These are phyloP conservation scores for Colletotrichum sidae DNA, from an alignment of 2,329 filamentous ascomycete genomes.

Conservation along the genomic window DNA sequence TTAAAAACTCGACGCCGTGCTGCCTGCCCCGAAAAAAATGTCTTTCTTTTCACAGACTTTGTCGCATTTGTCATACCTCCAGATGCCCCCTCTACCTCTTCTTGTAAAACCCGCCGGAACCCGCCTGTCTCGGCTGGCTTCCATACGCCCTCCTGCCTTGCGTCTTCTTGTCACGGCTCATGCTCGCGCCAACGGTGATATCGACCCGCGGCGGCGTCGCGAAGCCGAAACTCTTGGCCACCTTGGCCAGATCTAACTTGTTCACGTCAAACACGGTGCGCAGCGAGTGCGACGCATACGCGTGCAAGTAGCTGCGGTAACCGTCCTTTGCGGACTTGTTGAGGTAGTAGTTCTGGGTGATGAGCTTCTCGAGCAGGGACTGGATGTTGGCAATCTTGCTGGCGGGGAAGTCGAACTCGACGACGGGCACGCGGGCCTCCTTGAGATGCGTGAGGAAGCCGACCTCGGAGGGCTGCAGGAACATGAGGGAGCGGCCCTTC, in stretches of 20 bases:
- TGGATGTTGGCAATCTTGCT: constrained; percentile 94
- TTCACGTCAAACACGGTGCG: constrained; percentile 79
- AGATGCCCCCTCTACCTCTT: constrained; percentile 38
- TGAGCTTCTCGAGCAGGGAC: constrained; percentile 92
- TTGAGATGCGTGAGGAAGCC: constrained; percentile 94
- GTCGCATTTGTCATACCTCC: background rate
- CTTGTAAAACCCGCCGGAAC: constrained; percentile 46
- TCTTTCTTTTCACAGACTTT: background rate
- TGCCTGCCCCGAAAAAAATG: background rate
- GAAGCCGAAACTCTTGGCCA: constrained; percentile 88
- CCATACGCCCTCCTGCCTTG: constrained; percentile 77
- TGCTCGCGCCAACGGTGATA: constrained; percentile 82
- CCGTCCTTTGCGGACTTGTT: constrained; percentile 86
- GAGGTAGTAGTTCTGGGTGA: constrained; percentile 95
- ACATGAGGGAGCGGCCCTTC: constrained; percentile 91
- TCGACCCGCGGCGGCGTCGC: constrained; percentile 83
- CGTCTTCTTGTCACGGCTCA: constrained; percentile 78
- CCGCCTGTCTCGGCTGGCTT: constrained; percentile 71
- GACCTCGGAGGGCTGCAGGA: constrained; percentile 91
- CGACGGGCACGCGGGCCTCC: constrained; percentile 89
- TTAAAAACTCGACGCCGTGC: constrained; percentile 1
- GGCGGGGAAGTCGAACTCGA: constrained; percentile 94
- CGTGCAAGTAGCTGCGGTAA: constrained; percentile 92
- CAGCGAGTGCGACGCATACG: constrained; percentile 82
- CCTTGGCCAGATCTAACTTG: constrained; percentile 84